These are phyloP conservation scores for Oropetium thomaeum DNA, from an alignment of 176 grass and related monocot genomes.

Conservation along the genomic window DNA sequence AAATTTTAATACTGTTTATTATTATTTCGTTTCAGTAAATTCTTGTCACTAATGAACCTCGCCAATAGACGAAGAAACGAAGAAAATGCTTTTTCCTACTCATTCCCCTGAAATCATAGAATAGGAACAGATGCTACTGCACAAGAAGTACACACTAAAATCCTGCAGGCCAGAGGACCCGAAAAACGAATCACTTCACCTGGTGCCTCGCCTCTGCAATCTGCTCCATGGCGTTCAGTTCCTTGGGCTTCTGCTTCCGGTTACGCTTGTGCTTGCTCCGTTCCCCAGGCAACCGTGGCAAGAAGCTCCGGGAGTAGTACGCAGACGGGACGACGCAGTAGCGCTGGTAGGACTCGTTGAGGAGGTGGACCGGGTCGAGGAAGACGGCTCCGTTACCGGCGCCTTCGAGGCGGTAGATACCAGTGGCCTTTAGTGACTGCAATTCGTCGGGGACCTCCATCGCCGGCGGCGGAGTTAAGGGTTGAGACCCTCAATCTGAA, in stretches of 20 bases:
- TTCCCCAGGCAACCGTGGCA: background rate
- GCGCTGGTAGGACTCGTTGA: conserved; percentile 56
- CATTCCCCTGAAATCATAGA: background rate
- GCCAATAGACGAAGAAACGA: no score
- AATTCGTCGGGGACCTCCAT: conserved; percentile 41
- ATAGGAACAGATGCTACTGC: background rate
- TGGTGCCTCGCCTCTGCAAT: conserved; percentile 72
- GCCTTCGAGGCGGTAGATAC: conserved; percentile 49
- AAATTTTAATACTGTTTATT: background rate
- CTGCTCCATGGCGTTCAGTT: conserved; percentile 61
- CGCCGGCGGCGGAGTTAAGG: background rate
- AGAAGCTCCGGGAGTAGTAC: conserved; percentile 86
- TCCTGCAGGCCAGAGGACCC: background rate
- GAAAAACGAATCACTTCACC: conserved; percentile 22
- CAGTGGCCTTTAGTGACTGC: conserved; percentile 49
- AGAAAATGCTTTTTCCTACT: no score
- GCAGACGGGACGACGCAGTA: conserved; percentile 61
- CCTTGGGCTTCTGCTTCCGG: conserved; percentile 25
- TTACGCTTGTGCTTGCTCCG: conserved; percentile 52
- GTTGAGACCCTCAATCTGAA: conserved; percentile 15
- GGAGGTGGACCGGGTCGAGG: conserved; percentile 80
- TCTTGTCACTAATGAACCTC: background rate
- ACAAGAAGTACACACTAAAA: background rate
- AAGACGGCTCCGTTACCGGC: conserved; percentile 34
- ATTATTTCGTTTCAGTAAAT: background rate